phyloP scores from a whole-genome alignment of 768 basidiomycete genomes.

The Tubosaeta sp. region DNA sequence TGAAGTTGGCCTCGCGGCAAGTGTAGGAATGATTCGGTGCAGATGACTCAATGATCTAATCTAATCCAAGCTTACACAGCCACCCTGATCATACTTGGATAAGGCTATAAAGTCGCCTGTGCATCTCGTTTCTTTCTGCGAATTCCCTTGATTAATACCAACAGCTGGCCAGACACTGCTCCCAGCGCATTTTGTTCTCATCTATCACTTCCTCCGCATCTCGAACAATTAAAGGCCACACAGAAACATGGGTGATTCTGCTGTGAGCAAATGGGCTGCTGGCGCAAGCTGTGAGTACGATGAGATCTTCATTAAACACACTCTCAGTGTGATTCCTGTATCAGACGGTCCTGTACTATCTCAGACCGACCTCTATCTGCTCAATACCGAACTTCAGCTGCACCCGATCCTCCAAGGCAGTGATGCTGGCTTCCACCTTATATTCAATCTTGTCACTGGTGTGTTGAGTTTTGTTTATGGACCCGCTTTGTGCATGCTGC shows the following conservation, averaged over 20 bases:
- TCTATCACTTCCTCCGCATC: neutral
- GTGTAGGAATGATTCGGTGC: conserved; percentile 6
- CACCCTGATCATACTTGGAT: conserved; percentile 15
- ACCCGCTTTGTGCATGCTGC: neutral
- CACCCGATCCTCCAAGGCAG: conserved; percentile 66
- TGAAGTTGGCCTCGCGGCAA: neutral
- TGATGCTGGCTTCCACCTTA: conserved; percentile 50
- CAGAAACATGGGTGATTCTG: conserved; percentile 24
- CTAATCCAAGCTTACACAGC: conserved; percentile 21
- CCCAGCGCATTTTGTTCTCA: neutral
- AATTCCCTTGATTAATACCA: neutral
- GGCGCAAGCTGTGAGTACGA: conserved; percentile 33
- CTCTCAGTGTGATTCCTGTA: neutral
- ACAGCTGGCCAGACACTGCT: neutral
- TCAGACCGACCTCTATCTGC: conserved; percentile 78
- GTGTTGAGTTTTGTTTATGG: conserved; percentile 4
- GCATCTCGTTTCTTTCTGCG: neutral
- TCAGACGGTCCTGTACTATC: conserved; percentile 75
- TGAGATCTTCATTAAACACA: neutral
- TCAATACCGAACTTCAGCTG: conserved; percentile 63
- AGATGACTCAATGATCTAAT: conserved; percentile 17
- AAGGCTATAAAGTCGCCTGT: conserved; percentile 4
- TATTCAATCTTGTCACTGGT: conserved; percentile 73
- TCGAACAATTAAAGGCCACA: conserved; percentile 1
- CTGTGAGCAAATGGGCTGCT: conserved; percentile 33